Conservation (phyloP, 768 basidiomycete genomes). For the Auriculariales sp. region DNA sequence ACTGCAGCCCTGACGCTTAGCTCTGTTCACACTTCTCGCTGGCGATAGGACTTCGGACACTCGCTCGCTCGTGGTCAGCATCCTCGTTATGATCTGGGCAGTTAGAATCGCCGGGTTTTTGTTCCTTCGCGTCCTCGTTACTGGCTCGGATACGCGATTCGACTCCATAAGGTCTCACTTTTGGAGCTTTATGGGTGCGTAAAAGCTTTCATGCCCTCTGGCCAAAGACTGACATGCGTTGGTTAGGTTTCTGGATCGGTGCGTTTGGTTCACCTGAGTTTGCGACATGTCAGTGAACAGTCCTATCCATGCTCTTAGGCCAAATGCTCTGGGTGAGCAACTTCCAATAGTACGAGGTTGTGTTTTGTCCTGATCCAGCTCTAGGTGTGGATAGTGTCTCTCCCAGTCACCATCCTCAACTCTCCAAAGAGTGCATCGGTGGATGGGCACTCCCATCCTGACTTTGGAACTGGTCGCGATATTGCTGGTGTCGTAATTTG, state of each 20-base stretch:
- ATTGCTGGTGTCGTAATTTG: constrained; percentile 50
- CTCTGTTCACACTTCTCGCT: constrained; percentile 43
- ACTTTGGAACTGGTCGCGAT: constrained; percentile 47
- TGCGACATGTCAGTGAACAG: neutral
- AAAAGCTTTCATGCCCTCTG: neutral
- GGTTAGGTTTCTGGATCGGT: constrained; percentile 41
- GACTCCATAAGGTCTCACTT: constrained; percentile 53
- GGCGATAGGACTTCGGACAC: constrained; percentile 42
- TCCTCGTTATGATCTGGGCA: constrained; percentile 58
- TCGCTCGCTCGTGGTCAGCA: constrained; percentile 39
- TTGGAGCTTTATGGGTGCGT: constrained; percentile 43
- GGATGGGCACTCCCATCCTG: constrained; percentile 31
- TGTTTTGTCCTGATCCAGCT: constrained; percentile 11
- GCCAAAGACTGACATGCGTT: neutral
- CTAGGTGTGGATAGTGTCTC: constrained; percentile 46
- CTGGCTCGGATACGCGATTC: constrained; percentile 49
- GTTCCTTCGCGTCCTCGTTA: constrained; percentile 54
- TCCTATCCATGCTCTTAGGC: constrained; percentile 15
- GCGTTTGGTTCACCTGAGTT: constrained; percentile 5
- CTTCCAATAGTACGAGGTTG: neutral
- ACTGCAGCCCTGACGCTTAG: constrained; percentile 15
- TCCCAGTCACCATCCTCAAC: constrained; percentile 51
- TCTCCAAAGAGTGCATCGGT: constrained; percentile 44
- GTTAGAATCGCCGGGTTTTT: constrained; percentile 47
- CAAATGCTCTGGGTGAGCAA: constrained; percentile 45